Evolutionary conservation across 139 green algal genomes (phyloP), one percentile per base, ranked within the genome.

Genomic region (Helicosporidium sp.): DNA sequence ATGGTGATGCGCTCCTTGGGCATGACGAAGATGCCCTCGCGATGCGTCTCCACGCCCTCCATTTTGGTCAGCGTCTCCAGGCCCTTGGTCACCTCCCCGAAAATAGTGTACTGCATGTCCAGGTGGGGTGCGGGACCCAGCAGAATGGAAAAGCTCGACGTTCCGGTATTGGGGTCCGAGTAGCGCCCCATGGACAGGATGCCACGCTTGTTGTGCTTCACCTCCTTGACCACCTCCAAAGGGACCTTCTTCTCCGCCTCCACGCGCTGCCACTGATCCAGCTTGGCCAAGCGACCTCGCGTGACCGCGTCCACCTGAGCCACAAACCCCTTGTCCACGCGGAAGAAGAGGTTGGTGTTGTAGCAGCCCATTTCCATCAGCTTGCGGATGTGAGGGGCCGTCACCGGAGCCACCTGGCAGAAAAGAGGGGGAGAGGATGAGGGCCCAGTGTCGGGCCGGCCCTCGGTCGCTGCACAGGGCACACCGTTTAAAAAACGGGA

Each of bases 11-110:
- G 61, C 40, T 82, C 54, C 28, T 72, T 55, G 2, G 73, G 70
- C 77, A 87, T 85, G 0, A 90, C 83, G 55, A 93, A 93, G 31
- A 91, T 91, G 26, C 83, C 83, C 45, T 89, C 74, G 2, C 29
- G 54, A 7, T 40, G 55, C 0, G 78, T 92, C 6, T 75, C 64
- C 44, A 86, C 45, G 6, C 51, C 28, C 57, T 91, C 74, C 33
- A 93, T 44, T 35, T 68, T 70, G 13, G 64, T 46, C 25, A 93
- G 55, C 7, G 69, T 64, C n/a, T 86, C 76, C 55, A 84, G 65
- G 7, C 83, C 83, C 1, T 57, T 10, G 7, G 71, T 86, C 16
- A 92, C 65, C 46, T 75, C 54, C 44, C 56, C 69, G 57, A 79
- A 78, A 13, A 79, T 62, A 20, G 76, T 75, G 61, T 85, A 91